Base-by-base conservation (phyloP, 345 rosid genomes). In the Salix udensis region DNA sequence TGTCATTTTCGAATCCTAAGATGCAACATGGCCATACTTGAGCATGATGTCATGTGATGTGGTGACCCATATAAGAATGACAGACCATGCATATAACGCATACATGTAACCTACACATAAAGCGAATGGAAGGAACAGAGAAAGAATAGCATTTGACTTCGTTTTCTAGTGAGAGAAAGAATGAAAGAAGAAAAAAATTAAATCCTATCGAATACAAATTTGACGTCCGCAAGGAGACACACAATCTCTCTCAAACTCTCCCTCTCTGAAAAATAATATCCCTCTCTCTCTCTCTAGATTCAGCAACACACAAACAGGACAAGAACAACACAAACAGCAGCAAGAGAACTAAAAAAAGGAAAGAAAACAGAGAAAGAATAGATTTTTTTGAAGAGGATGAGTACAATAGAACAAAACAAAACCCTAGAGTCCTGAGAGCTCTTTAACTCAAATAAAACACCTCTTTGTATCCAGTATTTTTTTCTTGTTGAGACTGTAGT, bases 201-300 rank as follows among this genome's bases (percentile, higher is more conserved):
- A 73, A 78, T 68, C 69, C 19, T 40, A 78, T 73, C 73, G 62
- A 73, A 78, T 73, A 68, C 77, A 73, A 68, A 73, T 78, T 78
- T 73, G 77, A 92, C 97, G 97, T 94, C 97, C 98, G 95, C 96
- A 88, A 94, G 94, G 93, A 83, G 89, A 80, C 87, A 68, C 87
- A 68, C 53, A 40, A 40, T 70, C 86, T 44, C 82, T 75, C 79
- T 61, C 78, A 62, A 21, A 2, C 24, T 44, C 55, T 84, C 85
- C 82, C 86, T 85, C 87, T 85, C 89, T 84, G 78, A 80, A 85
- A 68, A 42, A 65, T 44, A 67, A 7, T 23, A 58, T 23, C 48
- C 7, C 55, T n/a, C 71, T 66, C 85, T 80, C 77, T 80, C 77
- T 76, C 76, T 73, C 80, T 77, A 42, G 73, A 77, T 74, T 85